Evolutionary conservation across 306 rosid genomes (phyloP), one percentile per base, ranked within the genome.

Genomic region (Medicago truncatula): DNA sequence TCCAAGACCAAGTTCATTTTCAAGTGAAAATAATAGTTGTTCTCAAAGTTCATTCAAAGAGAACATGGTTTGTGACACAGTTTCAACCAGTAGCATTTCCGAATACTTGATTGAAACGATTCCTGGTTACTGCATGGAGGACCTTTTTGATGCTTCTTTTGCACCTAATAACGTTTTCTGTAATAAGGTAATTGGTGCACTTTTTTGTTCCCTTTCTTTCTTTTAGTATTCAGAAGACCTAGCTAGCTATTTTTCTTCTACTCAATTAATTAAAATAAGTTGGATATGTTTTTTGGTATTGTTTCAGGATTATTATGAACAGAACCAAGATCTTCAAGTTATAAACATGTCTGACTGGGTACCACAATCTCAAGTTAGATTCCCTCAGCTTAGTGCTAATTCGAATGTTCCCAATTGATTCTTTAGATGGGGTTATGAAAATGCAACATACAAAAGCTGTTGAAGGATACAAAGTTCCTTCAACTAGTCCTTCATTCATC

Each of bases 51-150:
- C 49, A 20, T 49, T 63, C 40, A 78, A 78, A 71, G 87, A 84
- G 50, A 82, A 76, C 4, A 67, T 68, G 20, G 38, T 25, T 34
- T 74, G 78, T 50, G 85, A 90, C 40, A 71, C 78, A 47, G 88
- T 70, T 81, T 84, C 90, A 17, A 83, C 88, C 2, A 91, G 91
- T 81, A 93, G 90, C 83, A 83, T 89, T 65, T 88, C 93, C 9
- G 91, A 93, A 73, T 89, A 91, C 64, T 82, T 93, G 80, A 89
- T 86, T 85, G 90, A 91, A 71, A 88, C 87, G 8, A 78, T 91
- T 34, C 93, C 96, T 4, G 93, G 91, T 43, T 93, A 86, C 89
- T 87, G 88, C 65, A 84, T 93, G 70, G 98, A 93, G 68, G 97
- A 93, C 44, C 73, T 93, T 69, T 84, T 93, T 9, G 90, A 93